phyloP scores from a whole-genome alignment of 2,329 filamentous ascomycete species.

The Sporothrix euskadiensis region DNA sequence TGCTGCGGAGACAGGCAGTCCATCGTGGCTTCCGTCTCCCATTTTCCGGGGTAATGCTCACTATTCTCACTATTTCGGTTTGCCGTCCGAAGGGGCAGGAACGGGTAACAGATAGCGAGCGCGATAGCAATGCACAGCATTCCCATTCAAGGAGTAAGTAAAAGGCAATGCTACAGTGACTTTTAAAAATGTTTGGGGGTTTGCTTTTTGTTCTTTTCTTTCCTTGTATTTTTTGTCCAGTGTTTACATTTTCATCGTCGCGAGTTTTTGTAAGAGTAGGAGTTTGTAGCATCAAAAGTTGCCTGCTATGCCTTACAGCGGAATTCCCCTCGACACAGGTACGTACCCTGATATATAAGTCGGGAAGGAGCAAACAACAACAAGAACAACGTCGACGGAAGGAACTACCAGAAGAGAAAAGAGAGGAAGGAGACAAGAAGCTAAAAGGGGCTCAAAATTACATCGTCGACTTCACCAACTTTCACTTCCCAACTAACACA shows the following conservation, averaged over 20 bases:
- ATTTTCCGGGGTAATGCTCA: slow-evolving; percentile 4
- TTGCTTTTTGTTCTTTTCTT: background rate
- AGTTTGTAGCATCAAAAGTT: background rate
- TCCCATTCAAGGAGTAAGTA: background rate
- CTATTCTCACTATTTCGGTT: slow-evolving; percentile 6
- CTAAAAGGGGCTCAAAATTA: background rate
- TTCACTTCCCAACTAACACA: background rate
- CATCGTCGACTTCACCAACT: background rate
- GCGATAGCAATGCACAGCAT: slow-evolving; percentile 1
- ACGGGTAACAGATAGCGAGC: slow-evolving; percentile 9
- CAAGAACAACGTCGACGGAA: background rate
- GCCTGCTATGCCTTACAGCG: slow-evolving; percentile 5
- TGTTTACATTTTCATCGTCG: background rate
- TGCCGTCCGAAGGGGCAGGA: slow-evolving; percentile 6
- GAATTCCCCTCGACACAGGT: slow-evolving; percentile 13
- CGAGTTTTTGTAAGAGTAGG: background rate
- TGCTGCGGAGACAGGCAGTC: background rate
- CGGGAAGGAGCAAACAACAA: background rate
- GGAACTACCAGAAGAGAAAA: background rate
- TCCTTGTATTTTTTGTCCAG: background rate
- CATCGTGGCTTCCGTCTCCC: background rate
- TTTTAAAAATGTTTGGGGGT: background rate
- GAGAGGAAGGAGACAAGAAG: background rate
- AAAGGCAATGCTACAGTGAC: background rate
- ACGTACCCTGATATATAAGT: background rate